Percentiles rank a stretch among this genome's conserved stretches.
phyloP scores from a whole-genome alignment of 1,284 basidiomycete species.

The Somion occarium region DNA sequence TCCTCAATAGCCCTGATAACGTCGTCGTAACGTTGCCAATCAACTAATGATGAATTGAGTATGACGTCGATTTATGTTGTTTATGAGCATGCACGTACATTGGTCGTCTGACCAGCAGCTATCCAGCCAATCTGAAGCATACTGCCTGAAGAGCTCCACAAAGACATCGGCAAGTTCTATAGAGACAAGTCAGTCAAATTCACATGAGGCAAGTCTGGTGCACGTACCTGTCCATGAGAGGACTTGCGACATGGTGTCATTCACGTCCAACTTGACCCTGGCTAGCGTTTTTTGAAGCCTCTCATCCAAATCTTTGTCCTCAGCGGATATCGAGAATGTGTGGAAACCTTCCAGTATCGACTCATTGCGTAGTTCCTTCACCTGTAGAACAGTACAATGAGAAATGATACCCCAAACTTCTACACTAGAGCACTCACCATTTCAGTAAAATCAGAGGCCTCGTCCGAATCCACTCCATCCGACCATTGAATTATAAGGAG shows the following conservation, averaged over 20 bases:
- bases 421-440: slow-evolving; percentile 18
- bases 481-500: slow-evolving; percentile 58
- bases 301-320: slow-evolving; percentile 48
- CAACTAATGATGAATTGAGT: slow-evolving; percentile 32
- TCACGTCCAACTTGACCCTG: slow-evolving; percentile 43
- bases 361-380: slow-evolving; percentile 39
- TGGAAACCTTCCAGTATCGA: slow-evolving; percentile 37
- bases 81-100: slow-evolving; percentile 37
- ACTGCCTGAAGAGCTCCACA: slow-evolving; percentile 40
- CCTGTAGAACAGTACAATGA: slow-evolving; percentile 32
- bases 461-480: slow-evolving; percentile 32
- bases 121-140: slow-evolving; percentile 50
- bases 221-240: slow-evolving; percentile 43
- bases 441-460: slow-evolving; percentile 22
- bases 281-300: slow-evolving; percentile 42
- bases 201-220: too few species aligned
- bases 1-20: slow-evolving; percentile 35
- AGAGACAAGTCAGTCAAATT: too few species aligned
- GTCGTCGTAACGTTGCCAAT: slow-evolving; percentile 54
- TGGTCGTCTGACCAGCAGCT: slow-evolving; percentile 43
- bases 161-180: slow-evolving; percentile 48
- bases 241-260: slow-evolving; percentile 48
- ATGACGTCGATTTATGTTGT: not conserved
- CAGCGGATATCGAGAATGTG: slow-evolving; percentile 44
- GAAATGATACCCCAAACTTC: not conserved